Base-by-base conservation (phyloP, 129 eudicot species). In the Pulicaria dysenterica region DNA sequence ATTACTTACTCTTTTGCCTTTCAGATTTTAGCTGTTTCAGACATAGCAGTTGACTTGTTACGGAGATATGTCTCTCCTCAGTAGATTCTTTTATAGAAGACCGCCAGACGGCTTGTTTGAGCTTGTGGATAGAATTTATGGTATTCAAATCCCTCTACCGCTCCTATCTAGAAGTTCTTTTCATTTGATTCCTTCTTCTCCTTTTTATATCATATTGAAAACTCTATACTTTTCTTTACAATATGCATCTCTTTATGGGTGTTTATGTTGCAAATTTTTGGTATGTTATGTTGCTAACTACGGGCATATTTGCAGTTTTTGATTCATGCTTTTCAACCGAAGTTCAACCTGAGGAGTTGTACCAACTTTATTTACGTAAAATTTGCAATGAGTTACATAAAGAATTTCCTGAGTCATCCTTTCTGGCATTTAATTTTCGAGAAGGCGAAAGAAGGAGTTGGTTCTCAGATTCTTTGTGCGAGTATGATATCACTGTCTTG, bases 21-120 rank as follows among this genome's bases (percentile, higher is more conserved):
- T 49, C 77, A 83, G 85, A 81, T 66, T 42, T 72, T 54, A 53
- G 77, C 66, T 84, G 46, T 69, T 58, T 72, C 14, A 16, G 37
- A 49, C 44, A 58, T 7, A 8, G 58, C 58, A 64, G 57, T 48
- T 74, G 9, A 73, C 71, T 64, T 55, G 57, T 77, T 59, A 6
- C 63, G 19, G 60, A 81, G 45, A 41, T 41, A 95, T 95, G 99
- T 81, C 99, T 31, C 79, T 90, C 50, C 87, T 95, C 49, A 88
- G 91, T 82, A 88, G 99, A 86, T 94, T 94, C 85, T 94, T 94
- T 61, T 74, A 86, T 80, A 90, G 83, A 73, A 90, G 96, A 75
- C 94, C 97, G 1, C 99, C 96, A 58, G 97, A 95, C 86, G 99
- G 99, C 47, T 82, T 95, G 91, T 91, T 95, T 12, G 97, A 95